phyloP scores from a whole-genome alignment of 257 asterid species.

The Gardenia jasminoides region DNA sequence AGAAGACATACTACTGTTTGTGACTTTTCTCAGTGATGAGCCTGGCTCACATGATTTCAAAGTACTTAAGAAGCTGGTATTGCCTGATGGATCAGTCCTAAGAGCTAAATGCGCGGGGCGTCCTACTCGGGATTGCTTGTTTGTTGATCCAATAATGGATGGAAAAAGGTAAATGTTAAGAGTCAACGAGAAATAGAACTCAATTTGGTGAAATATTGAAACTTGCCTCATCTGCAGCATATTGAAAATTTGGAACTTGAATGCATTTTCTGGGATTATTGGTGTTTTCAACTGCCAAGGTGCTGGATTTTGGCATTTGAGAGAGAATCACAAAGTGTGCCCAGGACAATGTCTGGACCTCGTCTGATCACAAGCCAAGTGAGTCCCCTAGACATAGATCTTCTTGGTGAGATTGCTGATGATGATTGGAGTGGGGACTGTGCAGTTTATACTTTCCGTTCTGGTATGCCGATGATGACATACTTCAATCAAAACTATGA shows the following conservation, averaged over 20 bases:
- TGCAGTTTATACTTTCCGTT: slow-evolving; percentile 45
- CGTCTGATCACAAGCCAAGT: slow-evolving; percentile 33
- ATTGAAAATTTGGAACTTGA: slow-evolving; percentile 76
- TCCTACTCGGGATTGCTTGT: slow-evolving; percentile 61
- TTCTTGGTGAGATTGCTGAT: slow-evolving; percentile 46
- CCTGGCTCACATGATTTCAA: slow-evolving; percentile 62
- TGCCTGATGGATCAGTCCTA: slow-evolving; percentile 65
- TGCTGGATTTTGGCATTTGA: slow-evolving; percentile 58
- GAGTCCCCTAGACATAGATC: slow-evolving; percentile 50
- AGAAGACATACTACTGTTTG: neutral
- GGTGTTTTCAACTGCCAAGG: slow-evolving; percentile 83
- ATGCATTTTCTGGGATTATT: slow-evolving; percentile 50
- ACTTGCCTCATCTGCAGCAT: slow-evolving; percentile 35
- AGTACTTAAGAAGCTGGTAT: slow-evolving; percentile 54
- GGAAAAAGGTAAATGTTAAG: slow-evolving; percentile 41
- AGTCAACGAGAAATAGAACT: too few species aligned
- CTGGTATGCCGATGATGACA: slow-evolving; percentile 32
- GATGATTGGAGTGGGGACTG: slow-evolving; percentile 47
- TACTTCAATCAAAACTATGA: neutral
- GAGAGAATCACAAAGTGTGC: slow-evolving; percentile 25
- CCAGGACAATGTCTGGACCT: neutral
- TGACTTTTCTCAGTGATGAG: slow-evolving; percentile 33
- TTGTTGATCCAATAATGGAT: slow-evolving; percentile 60
- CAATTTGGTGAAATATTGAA: too few species aligned
- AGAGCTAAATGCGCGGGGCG: slow-evolving; percentile 61